These are phyloP conservation scores for Lachancea kluyveri DNA, from an alignment of 805 yeast species.

Conservation along the genomic window DNA sequence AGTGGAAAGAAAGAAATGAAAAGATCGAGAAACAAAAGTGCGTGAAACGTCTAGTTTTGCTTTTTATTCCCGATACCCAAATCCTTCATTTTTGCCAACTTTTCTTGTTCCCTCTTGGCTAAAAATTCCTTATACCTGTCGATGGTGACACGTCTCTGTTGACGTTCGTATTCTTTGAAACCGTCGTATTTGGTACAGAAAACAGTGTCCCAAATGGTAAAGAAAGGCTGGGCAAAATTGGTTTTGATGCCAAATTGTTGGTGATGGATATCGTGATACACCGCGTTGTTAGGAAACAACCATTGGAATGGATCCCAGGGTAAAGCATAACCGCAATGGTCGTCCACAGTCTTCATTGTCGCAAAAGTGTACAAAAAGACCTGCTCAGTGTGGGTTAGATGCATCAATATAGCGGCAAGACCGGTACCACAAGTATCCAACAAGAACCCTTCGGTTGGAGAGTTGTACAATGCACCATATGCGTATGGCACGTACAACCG, in stretches of 20 bases:
- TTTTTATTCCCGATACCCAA: conserved; percentile 7
- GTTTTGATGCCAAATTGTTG: conserved; percentile 92
- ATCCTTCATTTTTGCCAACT: conserved; percentile 16
- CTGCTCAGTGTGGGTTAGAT: conserved; percentile 71
- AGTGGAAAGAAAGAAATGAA: too few species aligned
- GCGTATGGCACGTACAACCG: conserved; percentile 94
- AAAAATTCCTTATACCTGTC: conserved; percentile 57
- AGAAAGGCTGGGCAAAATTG: conserved; percentile 94
- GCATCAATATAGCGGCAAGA: conserved; percentile 57
- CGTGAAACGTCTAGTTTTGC: background rate
- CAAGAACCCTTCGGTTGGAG: conserved; percentile 88
- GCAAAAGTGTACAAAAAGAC: conserved; percentile 74
- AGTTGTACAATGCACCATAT: conserved; percentile 91
- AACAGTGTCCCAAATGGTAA: conserved; percentile 83
- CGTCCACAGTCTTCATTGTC: conserved; percentile 94
- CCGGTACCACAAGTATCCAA: conserved; percentile 93
- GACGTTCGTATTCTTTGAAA: conserved; percentile 54
- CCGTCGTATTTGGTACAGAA: conserved; percentile 67
- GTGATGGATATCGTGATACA: conserved; percentile 96
- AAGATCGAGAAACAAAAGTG: too few species aligned
- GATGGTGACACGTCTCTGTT: conserved; percentile 63
- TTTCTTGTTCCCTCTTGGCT: conserved; percentile 32
- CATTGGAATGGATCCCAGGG: conserved; percentile 90
- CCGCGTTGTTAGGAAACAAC: conserved; percentile 89
- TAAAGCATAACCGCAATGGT: conserved; percentile 95